Evolutionary conservation across 1,284 basidiomycete genomes (phyloP), one percentile per base, ranked within the genome.

Genomic region (Fomitopsis schrenkii): DNA sequence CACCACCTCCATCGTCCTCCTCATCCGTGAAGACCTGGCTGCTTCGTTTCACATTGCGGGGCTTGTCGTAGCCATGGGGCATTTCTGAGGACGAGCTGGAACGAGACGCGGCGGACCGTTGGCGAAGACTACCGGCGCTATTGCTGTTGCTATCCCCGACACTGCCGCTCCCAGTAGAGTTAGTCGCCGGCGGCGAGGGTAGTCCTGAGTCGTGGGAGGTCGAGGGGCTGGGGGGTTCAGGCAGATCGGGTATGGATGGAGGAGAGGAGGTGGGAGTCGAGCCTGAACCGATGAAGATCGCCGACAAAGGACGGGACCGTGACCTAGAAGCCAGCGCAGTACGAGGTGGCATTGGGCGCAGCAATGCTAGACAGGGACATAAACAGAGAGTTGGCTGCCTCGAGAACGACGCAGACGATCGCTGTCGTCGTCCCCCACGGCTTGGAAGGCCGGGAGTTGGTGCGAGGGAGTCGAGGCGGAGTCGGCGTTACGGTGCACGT

Each of bases 111-210:
- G 72, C 62, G 28, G 75, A 72, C 58, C 79, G 76, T 61, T 74
- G 73, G 64, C 81, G 77, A 63, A 79, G 64, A 67, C 79, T 80
- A 62, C 84, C 80, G 44, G 78, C 71, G 63, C 77, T 79, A 35
- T 81, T 79, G 66, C 81, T 85, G 61, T 77, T 79, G 62, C 77
- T 79, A 62, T 87, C 85, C 56, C 85, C 87, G 2, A 84, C 84
- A 68, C 89, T 90, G 55, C 88, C 88, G 71, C 89, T 90, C 30
- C 88, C 89, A 2, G 89, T 90, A 19, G 89, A 91, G 69, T 91
- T 91, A 28, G 90, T 89, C 42, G 88, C 90, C 46, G 90, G 90
- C 0, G 90, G 90, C 17, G 88, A 91, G 2, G 90, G 90, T 6
- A 92, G 73, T 8, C 90, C 89, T 10, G 87, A 88, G 36, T 38